A percentile compares a stretch with the other conserved stretches of the same genome.
These are phyloP conservation scores for Malus hybrid DNA, from an alignment of 331 rosid species.

Conservation along the genomic window DNA sequence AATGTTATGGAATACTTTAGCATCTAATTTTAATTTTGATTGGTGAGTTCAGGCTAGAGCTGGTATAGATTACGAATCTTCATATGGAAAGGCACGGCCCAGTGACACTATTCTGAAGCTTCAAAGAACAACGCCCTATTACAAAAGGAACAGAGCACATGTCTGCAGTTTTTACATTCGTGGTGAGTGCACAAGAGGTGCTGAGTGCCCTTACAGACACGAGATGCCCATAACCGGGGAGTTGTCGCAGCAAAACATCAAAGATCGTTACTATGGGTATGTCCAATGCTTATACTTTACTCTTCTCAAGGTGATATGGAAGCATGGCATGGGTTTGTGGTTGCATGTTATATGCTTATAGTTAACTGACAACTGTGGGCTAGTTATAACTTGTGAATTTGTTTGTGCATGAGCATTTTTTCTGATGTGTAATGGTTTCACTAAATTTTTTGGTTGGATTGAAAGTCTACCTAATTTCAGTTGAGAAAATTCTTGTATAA, in stretches of 20 bases:
- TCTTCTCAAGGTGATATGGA: background rate
- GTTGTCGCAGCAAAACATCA: constrained; percentile 86
- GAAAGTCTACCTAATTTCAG: background rate
- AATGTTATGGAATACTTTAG: background rate
- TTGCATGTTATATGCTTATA: background rate
- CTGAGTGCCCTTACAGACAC: constrained; percentile 94
- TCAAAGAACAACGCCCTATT: constrained; percentile 85
- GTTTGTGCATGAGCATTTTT: background rate
- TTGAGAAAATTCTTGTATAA: background rate
- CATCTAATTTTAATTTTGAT: background rate
- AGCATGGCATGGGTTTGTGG: background rate
- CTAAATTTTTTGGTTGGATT: background rate
- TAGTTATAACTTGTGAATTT: background rate
- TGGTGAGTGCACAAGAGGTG: constrained; percentile 95
- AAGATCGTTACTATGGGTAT: constrained; percentile 98
- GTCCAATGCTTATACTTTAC: constrained; percentile 19
- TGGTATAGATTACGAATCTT: constrained; percentile 89
- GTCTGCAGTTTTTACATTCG: constrained; percentile 86
- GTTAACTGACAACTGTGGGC: background rate
- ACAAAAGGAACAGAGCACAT: constrained; percentile 91
- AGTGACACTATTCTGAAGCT: constrained; percentile 92
- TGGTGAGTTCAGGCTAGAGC: constrained; percentile 71
- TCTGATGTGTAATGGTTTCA: background rate
- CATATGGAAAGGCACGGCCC: constrained; percentile 75
- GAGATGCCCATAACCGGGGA: constrained; percentile 98